Evolutionary conservation across 2,329 filamentous ascomycete species (phyloP), one percentile per base, ranked within the genome.

Genomic region (Dothiorella sarmentorum): DNA sequence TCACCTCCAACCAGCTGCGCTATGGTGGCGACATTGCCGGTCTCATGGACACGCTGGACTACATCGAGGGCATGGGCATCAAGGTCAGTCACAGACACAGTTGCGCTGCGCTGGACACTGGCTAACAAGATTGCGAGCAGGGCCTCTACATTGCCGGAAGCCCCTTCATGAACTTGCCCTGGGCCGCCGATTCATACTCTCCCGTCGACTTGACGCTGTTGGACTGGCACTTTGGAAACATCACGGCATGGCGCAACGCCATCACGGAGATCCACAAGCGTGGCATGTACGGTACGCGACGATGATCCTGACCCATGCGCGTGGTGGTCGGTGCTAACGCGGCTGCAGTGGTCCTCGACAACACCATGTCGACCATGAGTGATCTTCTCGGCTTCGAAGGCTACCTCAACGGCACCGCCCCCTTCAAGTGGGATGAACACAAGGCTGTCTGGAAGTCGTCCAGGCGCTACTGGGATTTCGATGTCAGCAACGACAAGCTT

Each of bases 301-400:
- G 49, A 53, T 53, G 33, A 40, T 20, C 49, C 24, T 26, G n/a
- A n/a, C 24, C 35, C 33, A 53, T 53, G 49, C 33, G 49, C 49
- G 29, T 17, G 49, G 22, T 24, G 49, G 40, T 53, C 49, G 49
- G 49, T 40, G 35, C 49, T 53, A 27, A 53, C 35, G 22, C 35
- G 35, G 10, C 24, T 3, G n/a, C 49, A 53, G 52, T 87, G 38
- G 73, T 88, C 29, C 70, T 87, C 60, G 85, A 87, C 67, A 87
- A 87, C 65, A 87, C 85, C 2, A 79, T 87, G 67, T 79, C 82
- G 44, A 88, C 85, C 4, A 78, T 87, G 79, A 81, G 82, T 52
- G 83, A 87, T 63, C 73, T 87, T 53, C 79, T 87, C 61, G 83
- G 82, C 5, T 87, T 86, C 68, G 73, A 85, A 56, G 83, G 82